A percentile compares a stretch with the other conserved stretches of the same genome.
These are phyloP conservation scores for Sporobolomyces phaffii DNA, from an alignment of 768 basidiomycete species.

Conservation along the genomic window DNA sequence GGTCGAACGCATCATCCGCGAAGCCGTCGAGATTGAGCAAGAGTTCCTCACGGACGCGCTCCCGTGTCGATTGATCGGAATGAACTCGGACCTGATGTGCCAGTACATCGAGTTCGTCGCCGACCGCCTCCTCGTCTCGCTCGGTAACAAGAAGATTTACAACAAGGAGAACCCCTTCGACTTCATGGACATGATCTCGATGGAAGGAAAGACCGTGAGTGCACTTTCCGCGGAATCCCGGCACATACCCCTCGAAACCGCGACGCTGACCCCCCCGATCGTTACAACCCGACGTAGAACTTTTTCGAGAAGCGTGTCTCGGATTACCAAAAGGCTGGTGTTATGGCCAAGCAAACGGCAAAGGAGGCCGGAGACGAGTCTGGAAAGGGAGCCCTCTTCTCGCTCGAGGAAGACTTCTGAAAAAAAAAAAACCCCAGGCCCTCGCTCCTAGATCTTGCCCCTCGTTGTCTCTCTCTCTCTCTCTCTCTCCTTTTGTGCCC, in stretches of 20 bases:
- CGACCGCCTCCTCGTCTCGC: conserved; percentile 71
- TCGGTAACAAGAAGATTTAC: conserved; percentile 76
- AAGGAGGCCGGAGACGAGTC: conserved; percentile 40
- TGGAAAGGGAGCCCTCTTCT: conserved; percentile 35
- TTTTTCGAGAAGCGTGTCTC: conserved; percentile 87
- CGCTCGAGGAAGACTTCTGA: conserved; percentile 49
- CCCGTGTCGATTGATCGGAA: conserved; percentile 76
- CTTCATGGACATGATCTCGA: conserved; percentile 52
- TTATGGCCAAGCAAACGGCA: conserved; percentile 41
- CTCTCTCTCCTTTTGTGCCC: not conserved
- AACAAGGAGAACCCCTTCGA: conserved; percentile 63
- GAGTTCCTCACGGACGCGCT: conserved; percentile 54
- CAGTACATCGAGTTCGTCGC: conserved; percentile 65
- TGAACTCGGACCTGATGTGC: conserved; percentile 82
- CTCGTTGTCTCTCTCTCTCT: not conserved
- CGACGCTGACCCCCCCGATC: not conserved
- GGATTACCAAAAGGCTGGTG: conserved; percentile 54
- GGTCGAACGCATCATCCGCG: conserved; percentile 63
- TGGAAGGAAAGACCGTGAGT: conserved; percentile 73
- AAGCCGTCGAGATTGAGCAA: conserved; percentile 58
- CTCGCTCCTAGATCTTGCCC: not conserved
- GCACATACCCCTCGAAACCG: not conserved
- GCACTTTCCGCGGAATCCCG: not conserved
- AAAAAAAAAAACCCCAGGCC: not conserved
- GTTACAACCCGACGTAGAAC: conserved; percentile 51